Evolutionary conservation across 768 basidiomycete species (phyloP).

Genomic region (Phylloporus arenicola): DNA sequence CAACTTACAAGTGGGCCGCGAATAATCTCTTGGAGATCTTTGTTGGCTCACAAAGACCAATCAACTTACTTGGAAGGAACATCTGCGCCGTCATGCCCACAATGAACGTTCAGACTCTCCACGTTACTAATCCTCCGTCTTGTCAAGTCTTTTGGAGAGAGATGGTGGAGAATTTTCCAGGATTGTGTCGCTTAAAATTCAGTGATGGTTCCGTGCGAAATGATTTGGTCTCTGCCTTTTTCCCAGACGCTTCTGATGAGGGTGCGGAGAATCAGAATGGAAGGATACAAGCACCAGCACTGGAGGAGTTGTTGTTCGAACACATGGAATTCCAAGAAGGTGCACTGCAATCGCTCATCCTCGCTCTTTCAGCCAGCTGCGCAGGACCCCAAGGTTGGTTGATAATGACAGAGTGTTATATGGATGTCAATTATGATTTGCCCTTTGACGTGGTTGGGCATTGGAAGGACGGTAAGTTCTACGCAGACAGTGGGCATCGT

Average conservation of each 20-base stretch:
- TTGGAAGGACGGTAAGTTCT: neutral
- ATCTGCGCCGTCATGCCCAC: slow-evolving; percentile 3
- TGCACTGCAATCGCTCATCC: neutral
- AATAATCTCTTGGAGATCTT: slow-evolving; percentile 4
- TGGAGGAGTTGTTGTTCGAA: neutral
- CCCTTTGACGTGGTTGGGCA: neutral
- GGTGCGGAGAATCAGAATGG: neutral
- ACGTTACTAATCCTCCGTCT: neutral
- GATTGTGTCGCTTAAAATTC: neutral
- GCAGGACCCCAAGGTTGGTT: neutral
- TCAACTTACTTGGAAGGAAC: neutral
- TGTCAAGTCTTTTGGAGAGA: slow-evolving; percentile 9
- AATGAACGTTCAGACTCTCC: neutral
- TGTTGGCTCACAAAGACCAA: neutral
- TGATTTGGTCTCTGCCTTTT: too few relatives aligned
- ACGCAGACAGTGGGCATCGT: neutral
- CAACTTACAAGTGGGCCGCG: neutral
- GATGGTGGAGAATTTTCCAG: neutral
- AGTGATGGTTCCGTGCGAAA: too few relatives aligned
- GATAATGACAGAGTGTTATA: neutral
- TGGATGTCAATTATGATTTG: neutral
- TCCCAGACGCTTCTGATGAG: neutral
- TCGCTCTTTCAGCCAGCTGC: too few relatives aligned
- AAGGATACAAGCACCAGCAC: neutral
- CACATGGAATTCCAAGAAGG: neutral